Base-by-base conservation (phyloP, 768 basidiomycete species). In the Suillus bovinus region DNA sequence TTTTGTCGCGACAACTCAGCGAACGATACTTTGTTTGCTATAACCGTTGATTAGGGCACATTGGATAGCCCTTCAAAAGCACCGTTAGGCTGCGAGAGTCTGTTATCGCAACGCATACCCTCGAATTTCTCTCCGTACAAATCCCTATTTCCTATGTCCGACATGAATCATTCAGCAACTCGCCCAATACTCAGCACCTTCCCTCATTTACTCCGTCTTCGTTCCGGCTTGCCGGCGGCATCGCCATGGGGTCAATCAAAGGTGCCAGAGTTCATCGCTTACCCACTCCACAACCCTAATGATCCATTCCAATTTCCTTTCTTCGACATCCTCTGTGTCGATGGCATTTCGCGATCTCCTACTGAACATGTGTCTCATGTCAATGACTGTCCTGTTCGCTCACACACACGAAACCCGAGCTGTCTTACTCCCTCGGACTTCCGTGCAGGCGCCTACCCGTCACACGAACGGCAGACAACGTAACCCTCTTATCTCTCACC, bases 1-100 rank as follows among this genome's bases (percentile, higher is more conserved):
- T 73, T 70, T 73, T 68, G 67, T 53, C 62, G 34, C 54, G 58
- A 52, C 61, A 58, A 31, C 27, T 39, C 63, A 46, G 46, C 49
- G 38, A 63, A 59, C 38, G 42, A 54, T 58, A 20, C 6, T 53
- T 59, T 38, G 16, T 49, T 59, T 42, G 20, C 29, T 27, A 5
- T 44, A 55, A 11, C 54, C 31, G 9, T 61, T 44, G 54, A 66
- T 33, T 49, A 17, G 20, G 24, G 63, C 60, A 64, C 66, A 63
- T 66, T 61, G 58, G 9, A 41, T 46, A 27, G 14, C 24, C 41
- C 24, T 53, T 33, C 58, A 24, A 41, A 24, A 20, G 49, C 38
- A 22, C 9, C 31, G 27, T 36, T 4, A 10, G 44, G n/a, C 31
- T 31, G 4, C 33, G n/a, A 6, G 31, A 39, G 56, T 41, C 57